Evolutionary conservation across 129 eudicot species (phyloP), one percentile per base, ranked within the genome.

Genomic region (Gnaphalium uliginosum): DNA sequence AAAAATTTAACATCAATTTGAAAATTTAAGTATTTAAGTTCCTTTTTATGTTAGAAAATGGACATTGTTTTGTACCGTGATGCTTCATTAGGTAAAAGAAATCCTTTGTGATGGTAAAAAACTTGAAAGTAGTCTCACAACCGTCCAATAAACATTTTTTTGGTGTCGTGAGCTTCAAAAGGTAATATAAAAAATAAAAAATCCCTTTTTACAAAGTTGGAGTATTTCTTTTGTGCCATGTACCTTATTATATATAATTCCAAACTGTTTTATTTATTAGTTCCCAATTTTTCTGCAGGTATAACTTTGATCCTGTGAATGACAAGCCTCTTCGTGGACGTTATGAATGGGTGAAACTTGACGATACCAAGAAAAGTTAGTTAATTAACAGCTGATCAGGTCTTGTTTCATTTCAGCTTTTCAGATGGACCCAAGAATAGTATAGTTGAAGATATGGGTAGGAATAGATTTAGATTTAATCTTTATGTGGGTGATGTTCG

Each of bases 261-360:
- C 46, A 66, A 4, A 25, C 61, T 70, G 5, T 13, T 57, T 25
- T 13, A 19, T 69, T 26, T 37, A 10, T 53, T 8, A 22, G 6
- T 51, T 48, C 3, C 14, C 14, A 35, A 79, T 6, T 74, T 30
- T 56, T 19, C 43, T 85, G 78, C 75, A 82, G 89, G 89, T 87
- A 88, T 80, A 88, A 88, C 86, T 88, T 80, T 75, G 92, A 88
- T 81, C 92, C 89, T 0, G 83, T 85, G 74, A 78, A 81, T 0
- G 89, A 83, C 21, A 83, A 83, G 56, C 92, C 92, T 4, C 87
- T 88, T 25, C 78, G 69, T 14, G 92, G 92, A 32, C 89, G 86
- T 32, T 88, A 69, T 43, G 84, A 83, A 75, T 88, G 92, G 92
- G 76, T 76, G 73, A 88, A 88, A 81, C 65, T 85, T 22, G 76